phyloP scores from a whole-genome alignment of 2,329 filamentous ascomycete species.

The Colletotrichum falcatum region DNA sequence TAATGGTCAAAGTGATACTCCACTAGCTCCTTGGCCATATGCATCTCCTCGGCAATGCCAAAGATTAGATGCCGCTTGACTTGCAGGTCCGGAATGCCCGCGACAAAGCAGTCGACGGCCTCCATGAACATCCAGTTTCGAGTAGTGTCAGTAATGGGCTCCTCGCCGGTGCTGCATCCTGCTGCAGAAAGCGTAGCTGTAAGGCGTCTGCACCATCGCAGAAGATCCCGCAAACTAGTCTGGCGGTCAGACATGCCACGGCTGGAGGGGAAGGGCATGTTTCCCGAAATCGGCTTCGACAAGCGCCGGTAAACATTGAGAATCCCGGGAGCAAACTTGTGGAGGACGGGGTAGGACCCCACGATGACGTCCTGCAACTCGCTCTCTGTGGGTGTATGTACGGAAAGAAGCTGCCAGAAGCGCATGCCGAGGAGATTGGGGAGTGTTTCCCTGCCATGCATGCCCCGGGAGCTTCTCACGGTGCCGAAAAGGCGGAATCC shows the following conservation, averaged over 20 bases:
- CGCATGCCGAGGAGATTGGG: constrained; percentile 84
- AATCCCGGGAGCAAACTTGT: constrained; percentile 70
- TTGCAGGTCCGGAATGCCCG: constrained; percentile 76
- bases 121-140: constrained; percentile 92
- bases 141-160: constrained; percentile 78
- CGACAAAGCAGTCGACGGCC: constrained; percentile 91
- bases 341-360: constrained; percentile 76
- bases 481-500: constrained; percentile 95
- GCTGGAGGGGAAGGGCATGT: constrained; percentile 53
- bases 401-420: constrained; percentile 84
- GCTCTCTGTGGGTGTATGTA: constrained; percentile 71
- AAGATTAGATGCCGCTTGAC: constrained; percentile 71
- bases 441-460: constrained; percentile 73
- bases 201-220: constrained; percentile 91
- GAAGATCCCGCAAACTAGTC: constrained; percentile 79
- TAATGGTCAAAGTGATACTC: constrained; percentile 82
- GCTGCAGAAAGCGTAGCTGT: constrained; percentile 73
- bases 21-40: constrained; percentile 84
- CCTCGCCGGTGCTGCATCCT: constrained; percentile 71
- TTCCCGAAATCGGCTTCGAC: constrained; percentile 52
- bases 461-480: constrained; percentile 80
- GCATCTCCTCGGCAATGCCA: constrained; percentile 86
- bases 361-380: constrained; percentile 83
- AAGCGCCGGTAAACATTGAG: constrained; percentile 70
- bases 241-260: constrained; percentile 62